Evolutionary conservation across 768 basidiomycete genomes (phyloP), one percentile per base, ranked within the genome.

Genomic region (Boletus fagicola): DNA sequence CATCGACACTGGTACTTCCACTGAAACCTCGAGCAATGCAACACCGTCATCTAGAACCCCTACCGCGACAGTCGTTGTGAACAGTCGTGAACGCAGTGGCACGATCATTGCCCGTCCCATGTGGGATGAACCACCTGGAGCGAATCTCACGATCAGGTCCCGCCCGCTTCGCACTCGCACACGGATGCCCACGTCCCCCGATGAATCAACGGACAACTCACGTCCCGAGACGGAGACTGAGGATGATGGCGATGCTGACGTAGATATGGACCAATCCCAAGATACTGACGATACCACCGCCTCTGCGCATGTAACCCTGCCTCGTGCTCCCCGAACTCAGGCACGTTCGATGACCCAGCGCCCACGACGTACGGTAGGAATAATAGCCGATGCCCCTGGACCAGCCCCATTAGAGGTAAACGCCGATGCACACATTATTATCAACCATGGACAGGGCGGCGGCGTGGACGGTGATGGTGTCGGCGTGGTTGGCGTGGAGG

Each of bases 221-320:
- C 76, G 86, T 13, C 78, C 85, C 0, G 86, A 88, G 56, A 87
- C 88, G 0, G 90, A 92, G 72, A 87, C 88, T 0, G 90, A 94
- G 68, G 88, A 88, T 49, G 88, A 89, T 46, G 85, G 78, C 26
- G 88, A 72, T n/a, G 62, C 35, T 11, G 70, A 90, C 51, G 79
- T 77, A 2, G 83, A 82, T 51, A 81, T 83, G 75, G 82, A 80
- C 50, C 72, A 63, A 54, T 56, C 73, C 64, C 66, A 68, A 47
- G 74, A 75, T 51, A 66, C 68, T 20, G 73, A 73, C 55, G 71
- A 76, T 45, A 64, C 65, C 53, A 63, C 43, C 51, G 54, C 54
- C 53, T 57, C 68, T 42, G 53, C 33, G 53, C 75, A 58, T 66
- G 60, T 39, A 64, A 67, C 74, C n/a, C 64, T 76, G 18, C 68